Evolutionary conservation across 2,329 filamentous ascomycete species (phyloP).

Genomic region (Exophiala viscosa): DNA sequence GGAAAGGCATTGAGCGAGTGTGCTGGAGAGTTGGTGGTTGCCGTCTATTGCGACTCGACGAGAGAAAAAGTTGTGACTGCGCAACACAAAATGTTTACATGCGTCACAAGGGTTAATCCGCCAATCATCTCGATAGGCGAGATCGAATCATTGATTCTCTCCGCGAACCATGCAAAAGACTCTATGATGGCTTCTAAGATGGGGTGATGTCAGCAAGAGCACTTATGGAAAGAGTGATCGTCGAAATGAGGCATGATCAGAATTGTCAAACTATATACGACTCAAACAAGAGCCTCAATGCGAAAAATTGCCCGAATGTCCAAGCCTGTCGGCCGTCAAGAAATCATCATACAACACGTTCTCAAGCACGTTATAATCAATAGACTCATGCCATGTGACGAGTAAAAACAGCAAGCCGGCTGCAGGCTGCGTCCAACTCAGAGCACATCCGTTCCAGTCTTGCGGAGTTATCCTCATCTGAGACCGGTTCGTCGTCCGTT

Average conservation of each 20-base stretch:
- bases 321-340: too few relatives aligned
- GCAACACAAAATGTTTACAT: background rate
- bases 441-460: slow-evolving; percentile 17
- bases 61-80: background rate
- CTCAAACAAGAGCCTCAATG: background rate
- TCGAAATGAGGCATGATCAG: background rate
- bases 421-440: slow-evolving; percentile 23
- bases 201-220: background rate
- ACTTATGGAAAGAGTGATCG: background rate
- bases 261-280: background rate
- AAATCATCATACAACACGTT: too few relatives aligned
- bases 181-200: background rate
- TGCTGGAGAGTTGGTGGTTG: too few relatives aligned
- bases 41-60: too few relatives aligned
- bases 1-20: background rate
- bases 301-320: too few relatives aligned
- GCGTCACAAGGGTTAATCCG: background rate
- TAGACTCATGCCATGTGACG: slow-evolving; percentile 12
- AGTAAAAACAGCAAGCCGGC: slow-evolving; percentile 12
- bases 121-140: background rate
- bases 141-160: background rate
- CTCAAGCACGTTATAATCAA: background rate
- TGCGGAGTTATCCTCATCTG: slow-evolving; percentile 10
- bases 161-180: background rate
- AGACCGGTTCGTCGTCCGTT: background rate